A percentile compares a stretch with the other conserved stretches of the same genome.
Conservation (phyloP, 495 filamentous ascomycete species). For the Pyronema omphalodes region DNA sequence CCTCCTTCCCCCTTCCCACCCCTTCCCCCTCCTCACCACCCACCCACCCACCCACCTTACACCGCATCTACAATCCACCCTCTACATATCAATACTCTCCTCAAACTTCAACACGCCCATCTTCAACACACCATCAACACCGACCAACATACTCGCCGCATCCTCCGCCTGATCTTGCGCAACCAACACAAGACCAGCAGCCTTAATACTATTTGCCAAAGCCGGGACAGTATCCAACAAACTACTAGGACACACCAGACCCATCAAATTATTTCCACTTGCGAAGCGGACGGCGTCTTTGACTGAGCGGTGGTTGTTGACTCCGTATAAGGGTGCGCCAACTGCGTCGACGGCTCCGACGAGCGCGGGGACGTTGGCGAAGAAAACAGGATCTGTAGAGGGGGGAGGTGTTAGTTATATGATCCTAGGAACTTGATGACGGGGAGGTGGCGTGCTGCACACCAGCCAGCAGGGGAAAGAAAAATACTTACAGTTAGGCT, state of each 20-base stretch:
- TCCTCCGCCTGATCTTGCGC: constrained; percentile 44
- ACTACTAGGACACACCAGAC: constrained; percentile 69
- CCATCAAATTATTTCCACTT: constrained; percentile 95
- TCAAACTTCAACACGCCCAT: constrained; percentile 77
- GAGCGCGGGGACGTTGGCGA: constrained; percentile 48
- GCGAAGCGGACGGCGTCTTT: constrained; percentile 91
- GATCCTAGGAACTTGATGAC: not conserved
- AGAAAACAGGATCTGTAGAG: constrained; percentile 62
- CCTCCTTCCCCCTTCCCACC: no score
- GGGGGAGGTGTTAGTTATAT: not conserved
- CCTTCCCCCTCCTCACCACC: no score
- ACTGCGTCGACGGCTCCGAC: constrained; percentile 29
- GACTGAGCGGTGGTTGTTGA: constrained; percentile 56
- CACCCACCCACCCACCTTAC: no score
- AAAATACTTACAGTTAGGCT: constrained; percentile 58
- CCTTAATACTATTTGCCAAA: constrained; percentile 81
- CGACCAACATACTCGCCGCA: constrained; percentile 27
- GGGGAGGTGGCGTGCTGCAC: not conserved
- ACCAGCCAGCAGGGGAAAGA: not conserved
- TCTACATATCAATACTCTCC: constrained; percentile 80
- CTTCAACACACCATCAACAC: constrained; percentile 73
- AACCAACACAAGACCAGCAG: constrained; percentile 77
- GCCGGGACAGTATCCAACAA: constrained; percentile 83
- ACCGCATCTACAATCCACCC: no score
- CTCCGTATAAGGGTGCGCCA: constrained; percentile 32